Evolutionary conservation across 495 filamentous ascomycete genomes (phyloP).

Genomic region (Cryomyces minteri): DNA sequence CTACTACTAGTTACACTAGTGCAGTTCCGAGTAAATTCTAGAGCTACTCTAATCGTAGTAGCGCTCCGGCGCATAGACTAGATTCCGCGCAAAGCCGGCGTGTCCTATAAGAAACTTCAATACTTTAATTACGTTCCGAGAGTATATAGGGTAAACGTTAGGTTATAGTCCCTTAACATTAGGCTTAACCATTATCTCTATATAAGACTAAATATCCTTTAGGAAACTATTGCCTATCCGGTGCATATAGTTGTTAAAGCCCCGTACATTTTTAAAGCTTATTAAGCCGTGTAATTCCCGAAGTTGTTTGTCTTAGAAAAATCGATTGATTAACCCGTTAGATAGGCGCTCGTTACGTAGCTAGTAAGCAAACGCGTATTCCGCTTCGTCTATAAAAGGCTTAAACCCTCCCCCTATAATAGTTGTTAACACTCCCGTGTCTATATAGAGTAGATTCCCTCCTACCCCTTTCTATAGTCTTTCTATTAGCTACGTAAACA

Average conservation of each 20-base stretch:
- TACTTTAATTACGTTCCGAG: neutral
- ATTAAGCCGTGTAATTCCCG: neutral
- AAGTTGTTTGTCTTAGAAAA: neutral
- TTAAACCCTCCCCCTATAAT: neutral
- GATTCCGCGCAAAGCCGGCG: neutral
- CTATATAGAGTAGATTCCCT: too few relatives aligned
- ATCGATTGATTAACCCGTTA: neutral
- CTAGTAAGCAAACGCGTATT: neutral
- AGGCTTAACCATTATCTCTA: neutral
- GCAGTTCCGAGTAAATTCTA: neutral
- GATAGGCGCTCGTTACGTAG: neutral
- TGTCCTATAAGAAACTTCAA: neutral
- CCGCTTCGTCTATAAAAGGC: neutral
- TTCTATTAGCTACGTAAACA: too few relatives aligned
- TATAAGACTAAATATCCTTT: neutral
- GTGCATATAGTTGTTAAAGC: neutral
- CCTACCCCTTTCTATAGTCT: too few relatives aligned
- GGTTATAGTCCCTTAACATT: neutral
- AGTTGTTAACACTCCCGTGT: too few relatives aligned
- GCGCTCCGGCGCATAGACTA: neutral
- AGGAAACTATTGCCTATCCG: neutral
- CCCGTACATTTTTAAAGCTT: neutral
- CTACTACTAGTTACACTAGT: neutral
- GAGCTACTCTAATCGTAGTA: neutral
- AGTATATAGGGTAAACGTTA: neutral